Percentiles rank a stretch among this genome's conserved stretches.
Evolutionary conservation across 441 rosid species (phyloP).

Genomic region (Syzygium syzygioides): DNA sequence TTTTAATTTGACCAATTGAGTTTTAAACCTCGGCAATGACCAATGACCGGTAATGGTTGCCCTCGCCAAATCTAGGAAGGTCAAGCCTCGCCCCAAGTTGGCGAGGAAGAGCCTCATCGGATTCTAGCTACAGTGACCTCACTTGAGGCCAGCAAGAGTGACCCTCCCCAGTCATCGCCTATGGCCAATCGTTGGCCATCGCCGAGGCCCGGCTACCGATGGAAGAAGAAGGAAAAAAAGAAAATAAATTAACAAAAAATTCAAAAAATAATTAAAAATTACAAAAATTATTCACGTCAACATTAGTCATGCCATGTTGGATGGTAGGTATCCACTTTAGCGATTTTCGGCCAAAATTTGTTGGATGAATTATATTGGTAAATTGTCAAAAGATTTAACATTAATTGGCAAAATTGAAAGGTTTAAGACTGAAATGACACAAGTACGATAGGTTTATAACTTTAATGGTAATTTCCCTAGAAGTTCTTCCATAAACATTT

Average conservation of each 20-base stretch:
- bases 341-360: neutral
- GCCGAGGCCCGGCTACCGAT: neutral
- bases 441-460: neutral
- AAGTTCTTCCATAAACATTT: neutral
- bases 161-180: neutral
- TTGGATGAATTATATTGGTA: neutral
- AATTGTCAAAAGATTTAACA: neutral
- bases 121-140: no score
- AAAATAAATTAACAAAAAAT: no score
- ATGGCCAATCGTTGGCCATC: neutral
- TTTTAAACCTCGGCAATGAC: neutral
- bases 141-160: rapidly evolving
- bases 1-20: neutral
- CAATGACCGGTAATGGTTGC: no score
- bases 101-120: no score
- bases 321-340: neutral
- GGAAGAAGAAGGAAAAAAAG: neutral
- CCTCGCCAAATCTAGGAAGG: neutral
- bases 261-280: no score
- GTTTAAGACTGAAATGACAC: neutral
- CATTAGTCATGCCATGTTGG: rapidly evolving
- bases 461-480: neutral
- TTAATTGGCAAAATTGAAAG: neutral
- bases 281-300: rapidly evolving
- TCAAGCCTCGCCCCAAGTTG: no score